phyloP scores from a whole-genome alignment of 2,329 filamentous ascomycete genomes.

The Daldinia sp. region DNA sequence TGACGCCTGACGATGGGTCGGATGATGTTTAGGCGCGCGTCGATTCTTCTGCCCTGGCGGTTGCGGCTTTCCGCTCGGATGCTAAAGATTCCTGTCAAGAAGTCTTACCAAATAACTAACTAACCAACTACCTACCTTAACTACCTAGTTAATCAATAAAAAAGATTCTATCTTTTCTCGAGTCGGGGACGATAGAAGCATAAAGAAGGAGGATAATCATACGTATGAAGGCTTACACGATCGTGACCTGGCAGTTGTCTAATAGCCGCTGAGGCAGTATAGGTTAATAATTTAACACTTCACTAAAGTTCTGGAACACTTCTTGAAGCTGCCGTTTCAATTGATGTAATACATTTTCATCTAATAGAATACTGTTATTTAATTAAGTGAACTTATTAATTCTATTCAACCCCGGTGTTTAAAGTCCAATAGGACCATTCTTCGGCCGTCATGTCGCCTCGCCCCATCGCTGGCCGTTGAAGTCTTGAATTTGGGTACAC shows the following conservation, averaged over 20 bases:
- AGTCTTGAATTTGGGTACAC: neutral
- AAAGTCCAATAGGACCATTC: slow-evolving; percentile 20
- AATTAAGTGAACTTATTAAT: slow-evolving; percentile 6
- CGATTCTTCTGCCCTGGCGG: slow-evolving; percentile 1
- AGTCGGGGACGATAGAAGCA: slow-evolving; percentile 10
- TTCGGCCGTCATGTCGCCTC: slow-evolving; percentile 29
- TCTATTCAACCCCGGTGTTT: neutral
- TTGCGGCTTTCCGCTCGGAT: slow-evolving; percentile 14
- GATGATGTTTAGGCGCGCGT: slow-evolving; percentile 31
- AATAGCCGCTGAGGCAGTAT: slow-evolving; percentile 37
- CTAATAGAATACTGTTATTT: neutral
- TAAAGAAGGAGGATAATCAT: slow-evolving; percentile 42
- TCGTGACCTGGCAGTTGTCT: slow-evolving; percentile 16
- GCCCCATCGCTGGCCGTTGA: slow-evolving; percentile 17
- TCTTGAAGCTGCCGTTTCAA: slow-evolving; percentile 27
- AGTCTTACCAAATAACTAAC: slow-evolving; percentile 1
- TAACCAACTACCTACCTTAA: neutral
- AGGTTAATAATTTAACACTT: neutral
- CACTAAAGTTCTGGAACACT: slow-evolving; percentile 7
- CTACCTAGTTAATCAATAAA: slow-evolving; percentile 19
- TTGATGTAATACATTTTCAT: slow-evolving; percentile 9
- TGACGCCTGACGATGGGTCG: slow-evolving; percentile 14
- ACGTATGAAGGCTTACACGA: slow-evolving; percentile 32
- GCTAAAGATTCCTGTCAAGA: slow-evolving; percentile 6
- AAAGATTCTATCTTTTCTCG: neutral